Evolutionary conservation across 208 protist species (phyloP).

Genomic region (Wallacemonas collosoma): DNA sequence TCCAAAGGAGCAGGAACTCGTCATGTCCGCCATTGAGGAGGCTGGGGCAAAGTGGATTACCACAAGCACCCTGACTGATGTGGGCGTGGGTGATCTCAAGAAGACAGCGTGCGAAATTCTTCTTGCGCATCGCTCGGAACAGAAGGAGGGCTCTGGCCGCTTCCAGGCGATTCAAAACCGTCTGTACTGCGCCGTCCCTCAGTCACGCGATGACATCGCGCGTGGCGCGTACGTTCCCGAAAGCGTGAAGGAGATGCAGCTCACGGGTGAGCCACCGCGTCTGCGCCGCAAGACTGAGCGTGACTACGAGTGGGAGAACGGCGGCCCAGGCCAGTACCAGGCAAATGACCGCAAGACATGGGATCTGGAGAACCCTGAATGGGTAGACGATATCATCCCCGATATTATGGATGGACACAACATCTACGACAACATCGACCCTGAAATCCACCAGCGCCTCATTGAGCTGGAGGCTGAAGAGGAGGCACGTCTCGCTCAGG

Average conservation of each 20-base stretch:
- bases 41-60: constrained; percentile 87
- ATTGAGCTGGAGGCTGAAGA: constrained; percentile 94
- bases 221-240: constrained; percentile 79
- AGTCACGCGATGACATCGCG: constrained; percentile 89
- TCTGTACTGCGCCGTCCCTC: constrained; percentile 89
- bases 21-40: constrained; percentile 88
- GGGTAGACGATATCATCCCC: constrained; percentile 98
- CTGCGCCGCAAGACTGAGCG: constrained; percentile 87
- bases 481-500: constrained; percentile 86
- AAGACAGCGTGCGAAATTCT: constrained; percentile 95
- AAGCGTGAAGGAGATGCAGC: constrained; percentile 55
- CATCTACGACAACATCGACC: constrained; percentile 99
- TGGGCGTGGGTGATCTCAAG: constrained; percentile 93
- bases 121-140: constrained; percentile 93
- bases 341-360: constrained; percentile 89
- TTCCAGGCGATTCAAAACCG: constrained; percentile 93
- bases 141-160: constrained; percentile 93
- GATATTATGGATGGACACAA: constrained; percentile 99
- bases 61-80: constrained; percentile 96
- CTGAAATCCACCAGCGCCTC: constrained; percentile 96
- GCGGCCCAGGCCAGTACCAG: constrained; percentile 94
- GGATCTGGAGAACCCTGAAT: constrained; percentile 95
- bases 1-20: constrained; percentile 79
- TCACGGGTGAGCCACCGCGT: constrained; percentile 36
- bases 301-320: constrained; percentile 92